Evolutionary conservation across 2,329 filamentous ascomycete genomes (phyloP), one percentile per base, ranked within the genome.

Genomic region (Alternaria panax): DNA sequence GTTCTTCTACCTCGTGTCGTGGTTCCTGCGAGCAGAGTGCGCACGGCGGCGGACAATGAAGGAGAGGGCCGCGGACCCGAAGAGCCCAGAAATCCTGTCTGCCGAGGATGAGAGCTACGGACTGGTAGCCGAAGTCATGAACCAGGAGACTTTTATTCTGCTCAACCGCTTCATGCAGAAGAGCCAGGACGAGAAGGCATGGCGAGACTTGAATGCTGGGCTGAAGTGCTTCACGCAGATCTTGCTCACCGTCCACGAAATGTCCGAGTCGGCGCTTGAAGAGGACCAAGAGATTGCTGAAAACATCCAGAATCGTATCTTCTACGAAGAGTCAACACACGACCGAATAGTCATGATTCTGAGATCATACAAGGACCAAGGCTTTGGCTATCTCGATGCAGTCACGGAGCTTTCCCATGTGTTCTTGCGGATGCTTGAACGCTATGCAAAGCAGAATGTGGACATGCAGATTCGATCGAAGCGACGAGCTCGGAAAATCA

Each of bases 221-320:
- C 95, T 98, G 88, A 89, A 92, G 55, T 97, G 93, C 74, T 96
- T 97, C 74, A 98, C 93, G 0, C 93, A 98, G 74, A 95, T 98
- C 66, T 83, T 97, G 20, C 84, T 97, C 25, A 97, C 93, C 0
- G 90, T 98, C 2, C 93, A 97, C 71, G 92, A 96, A 62, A 98
- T 99, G 93, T 84, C 89, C 1, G 88, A 91, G 46, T 95, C 92
- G 1, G 85, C 87, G 1, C 86, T 92, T 28, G 93, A 97, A 63
- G 93, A 97, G n/a, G 92, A 99, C 67, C 91, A 96, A 73, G 95
- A 98, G 69, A 98, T 99, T 75, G 94, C 95, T 0, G 94, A 99
- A 75, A 99, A 99, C 69, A 97, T 96, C 12, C 87, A 97, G 52
- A 96, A 91, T 70, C 92, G 94, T 62, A 92, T 99, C n/a, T 99